A percentile compares a stretch with the other conserved stretches of the same genome.
Conservation (phyloP, 495 filamentous ascomycete genomes). For the Eremomyces bilateralis region DNA sequence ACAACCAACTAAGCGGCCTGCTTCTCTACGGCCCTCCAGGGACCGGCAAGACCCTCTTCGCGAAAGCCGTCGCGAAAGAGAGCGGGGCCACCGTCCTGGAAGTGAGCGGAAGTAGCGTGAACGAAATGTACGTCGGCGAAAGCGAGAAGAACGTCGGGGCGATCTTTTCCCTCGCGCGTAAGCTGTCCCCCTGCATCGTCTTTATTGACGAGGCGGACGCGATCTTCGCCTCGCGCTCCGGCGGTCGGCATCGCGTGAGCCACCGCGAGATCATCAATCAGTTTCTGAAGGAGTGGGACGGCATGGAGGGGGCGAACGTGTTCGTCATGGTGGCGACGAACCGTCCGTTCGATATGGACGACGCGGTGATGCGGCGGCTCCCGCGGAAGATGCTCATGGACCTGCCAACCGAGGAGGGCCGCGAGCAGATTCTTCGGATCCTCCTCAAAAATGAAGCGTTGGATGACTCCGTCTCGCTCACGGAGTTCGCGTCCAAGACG, state of each 20-base stretch:
- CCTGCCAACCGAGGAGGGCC: constrained; percentile 56
- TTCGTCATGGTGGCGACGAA: constrained; percentile 99
- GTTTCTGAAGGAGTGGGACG: constrained; percentile 96
- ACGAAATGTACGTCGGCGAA: constrained; percentile 92
- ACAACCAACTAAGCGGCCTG: constrained; percentile 72
- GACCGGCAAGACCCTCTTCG: constrained; percentile 86
- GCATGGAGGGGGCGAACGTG: constrained; percentile 62
- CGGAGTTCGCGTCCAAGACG: constrained; percentile 49
- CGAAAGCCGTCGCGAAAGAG: constrained; percentile 90
- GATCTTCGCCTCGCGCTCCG: constrained; percentile 55
- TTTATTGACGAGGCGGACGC: constrained; percentile 97
- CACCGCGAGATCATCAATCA: constrained; percentile 93
- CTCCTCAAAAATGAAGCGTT: constrained; percentile 63
- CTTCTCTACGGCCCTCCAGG: constrained; percentile 89
- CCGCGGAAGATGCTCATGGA: constrained; percentile 75
- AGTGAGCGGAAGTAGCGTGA: constrained; percentile 54
- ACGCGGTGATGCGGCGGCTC: constrained; percentile 70
- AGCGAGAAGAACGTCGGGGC: constrained; percentile 92
- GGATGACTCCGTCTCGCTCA: constrained; percentile 44
- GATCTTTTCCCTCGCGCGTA: constrained; percentile 76
- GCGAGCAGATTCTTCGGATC: constrained; percentile 59
- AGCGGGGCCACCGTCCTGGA: constrained; percentile 71
- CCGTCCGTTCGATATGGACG: constrained; percentile 83
- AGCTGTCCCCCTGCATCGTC: constrained; percentile 79
- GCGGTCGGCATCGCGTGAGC: constrained; percentile 31